Evolutionary conservation across 257 asterid species (phyloP).

Genomic region (Nemophila menziesii): DNA sequence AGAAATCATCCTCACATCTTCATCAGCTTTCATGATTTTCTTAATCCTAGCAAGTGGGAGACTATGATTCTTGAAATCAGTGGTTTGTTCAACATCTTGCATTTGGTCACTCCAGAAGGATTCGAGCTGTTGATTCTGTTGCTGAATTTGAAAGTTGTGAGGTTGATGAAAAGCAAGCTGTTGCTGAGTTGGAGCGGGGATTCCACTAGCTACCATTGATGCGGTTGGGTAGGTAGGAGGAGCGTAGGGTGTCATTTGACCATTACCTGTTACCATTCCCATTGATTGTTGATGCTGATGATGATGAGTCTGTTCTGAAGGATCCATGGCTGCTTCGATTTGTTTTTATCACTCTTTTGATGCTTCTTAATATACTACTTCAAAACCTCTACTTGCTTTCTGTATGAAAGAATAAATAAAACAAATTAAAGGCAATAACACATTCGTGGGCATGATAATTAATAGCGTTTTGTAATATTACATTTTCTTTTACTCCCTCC

Average conservation of each 20-base stretch:
- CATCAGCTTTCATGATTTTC: conserved; percentile 65
- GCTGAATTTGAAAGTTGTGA: conserved; percentile 34
- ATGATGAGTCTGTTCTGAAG: conserved; percentile 30
- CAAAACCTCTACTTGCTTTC: not conserved
- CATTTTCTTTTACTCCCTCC: too few species aligned
- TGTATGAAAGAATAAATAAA: not conserved
- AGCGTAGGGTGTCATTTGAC: conserved; percentile 24
- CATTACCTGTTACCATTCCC: conserved; percentile 21
- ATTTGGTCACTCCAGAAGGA: conserved; percentile 46
- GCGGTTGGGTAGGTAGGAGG: conserved; percentile 24
- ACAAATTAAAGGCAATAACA: too few species aligned
- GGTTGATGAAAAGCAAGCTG: conserved; percentile 40
- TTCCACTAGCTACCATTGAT: conserved; percentile 28
- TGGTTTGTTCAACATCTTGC: conserved; percentile 36
- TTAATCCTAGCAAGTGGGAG: conserved; percentile 58
- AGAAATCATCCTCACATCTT: conserved; percentile 55
- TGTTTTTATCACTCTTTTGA: not conserved
- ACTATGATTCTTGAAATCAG: conserved; percentile 56
- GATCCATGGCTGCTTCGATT: conserved; percentile 25
- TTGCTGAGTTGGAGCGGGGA: conserved; percentile 38
- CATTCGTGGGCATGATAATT: too few species aligned
- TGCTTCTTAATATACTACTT: conserved; percentile 14
- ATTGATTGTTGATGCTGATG: conserved; percentile 25
- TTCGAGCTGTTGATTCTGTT: conserved; percentile 43
- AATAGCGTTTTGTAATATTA: too few species aligned